phyloP scores from a whole-genome alignment of 768 basidiomycete species.

The Russula earlei region DNA sequence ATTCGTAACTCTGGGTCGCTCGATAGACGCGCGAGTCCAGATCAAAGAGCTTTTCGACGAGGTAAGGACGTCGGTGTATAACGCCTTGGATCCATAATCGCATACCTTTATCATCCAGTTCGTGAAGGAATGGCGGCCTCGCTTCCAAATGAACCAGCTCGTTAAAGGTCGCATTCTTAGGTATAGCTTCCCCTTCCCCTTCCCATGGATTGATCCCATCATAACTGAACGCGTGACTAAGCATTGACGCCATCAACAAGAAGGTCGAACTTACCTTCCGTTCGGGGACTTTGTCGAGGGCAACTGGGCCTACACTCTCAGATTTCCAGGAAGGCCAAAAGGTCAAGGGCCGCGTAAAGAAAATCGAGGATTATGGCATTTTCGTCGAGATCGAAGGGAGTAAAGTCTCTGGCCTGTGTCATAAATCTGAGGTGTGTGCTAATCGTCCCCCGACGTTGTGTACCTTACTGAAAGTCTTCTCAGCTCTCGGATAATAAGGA shows the following conservation, averaged over 20 bases:
- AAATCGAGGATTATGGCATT: conserved; percentile 82
- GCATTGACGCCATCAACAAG: conserved; percentile 59
- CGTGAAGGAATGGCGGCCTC: conserved; percentile 90
- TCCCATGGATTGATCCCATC: not conserved
- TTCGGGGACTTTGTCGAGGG: conserved; percentile 43
- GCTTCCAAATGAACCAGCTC: conserved; percentile 70
- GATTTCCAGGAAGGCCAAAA: conserved; percentile 76
- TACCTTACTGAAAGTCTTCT: not conserved
- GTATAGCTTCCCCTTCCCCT: conserved; percentile 31
- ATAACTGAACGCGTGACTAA: conserved; percentile 25
- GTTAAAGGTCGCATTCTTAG: conserved; percentile 80
- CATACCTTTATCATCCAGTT: conserved; percentile 39
- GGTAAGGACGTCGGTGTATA: conserved; percentile 27
- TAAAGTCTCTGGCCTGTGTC: conserved; percentile 82
- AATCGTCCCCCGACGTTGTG: not conserved
- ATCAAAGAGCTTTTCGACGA: conserved; percentile 92
- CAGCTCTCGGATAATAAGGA: conserved; percentile 85
- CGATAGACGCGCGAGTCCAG: conserved; percentile 85
- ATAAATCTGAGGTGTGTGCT: conserved; percentile 75
- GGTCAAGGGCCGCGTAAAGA: conserved; percentile 68
- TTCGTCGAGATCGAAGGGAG: conserved; percentile 86
- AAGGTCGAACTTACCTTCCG: conserved; percentile 91
- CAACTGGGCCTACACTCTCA: conserved; percentile 29
- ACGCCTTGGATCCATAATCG: not conserved
- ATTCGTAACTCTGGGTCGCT: conserved; percentile 77